Evolutionary conservation across 345 rosid species (phyloP).

Genomic region (Rhodomyrtus tomentosa): DNA sequence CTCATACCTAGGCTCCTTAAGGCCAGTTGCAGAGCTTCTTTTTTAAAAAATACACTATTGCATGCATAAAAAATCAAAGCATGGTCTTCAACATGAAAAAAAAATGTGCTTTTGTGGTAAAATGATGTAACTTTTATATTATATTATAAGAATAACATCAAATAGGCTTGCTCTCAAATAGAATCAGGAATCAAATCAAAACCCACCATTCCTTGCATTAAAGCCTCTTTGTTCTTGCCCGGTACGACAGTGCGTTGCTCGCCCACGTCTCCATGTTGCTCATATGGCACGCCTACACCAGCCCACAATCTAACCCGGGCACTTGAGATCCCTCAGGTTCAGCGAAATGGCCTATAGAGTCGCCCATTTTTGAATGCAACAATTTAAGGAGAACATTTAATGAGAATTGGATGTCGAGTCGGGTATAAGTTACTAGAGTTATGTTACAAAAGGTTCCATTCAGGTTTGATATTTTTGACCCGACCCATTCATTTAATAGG

Average conservation of each 20-base stretch:
- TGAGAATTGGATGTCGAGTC: not conserved
- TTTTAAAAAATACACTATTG: not conserved
- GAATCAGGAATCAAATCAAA: not conserved
- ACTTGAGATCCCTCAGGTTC: not conserved
- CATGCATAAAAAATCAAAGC: not conserved
- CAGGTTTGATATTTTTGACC: not conserved
- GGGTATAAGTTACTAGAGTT: not conserved
- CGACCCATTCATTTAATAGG: not conserved
- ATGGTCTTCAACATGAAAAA: not conserved
- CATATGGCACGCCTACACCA: not conserved
- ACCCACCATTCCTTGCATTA: not conserved
- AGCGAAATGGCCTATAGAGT: not conserved
- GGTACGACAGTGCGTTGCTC: accelerated
- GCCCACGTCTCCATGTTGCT: not conserved
- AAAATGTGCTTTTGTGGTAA: not conserved
- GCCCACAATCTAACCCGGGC: not conserved
- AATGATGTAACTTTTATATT: not conserved
- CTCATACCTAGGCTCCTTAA: not conserved
- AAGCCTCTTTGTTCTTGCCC: not conserved
- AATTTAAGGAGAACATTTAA: not conserved
- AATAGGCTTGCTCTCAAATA: not conserved
- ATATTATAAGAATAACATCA: not conserved
- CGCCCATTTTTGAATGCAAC: not conserved
- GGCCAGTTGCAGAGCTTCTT: not conserved
- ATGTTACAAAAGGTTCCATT: not conserved